These are phyloP conservation scores for Phlebiopsis gigantea DNA, from an alignment of 768 basidiomycete species.

Conservation along the genomic window DNA sequence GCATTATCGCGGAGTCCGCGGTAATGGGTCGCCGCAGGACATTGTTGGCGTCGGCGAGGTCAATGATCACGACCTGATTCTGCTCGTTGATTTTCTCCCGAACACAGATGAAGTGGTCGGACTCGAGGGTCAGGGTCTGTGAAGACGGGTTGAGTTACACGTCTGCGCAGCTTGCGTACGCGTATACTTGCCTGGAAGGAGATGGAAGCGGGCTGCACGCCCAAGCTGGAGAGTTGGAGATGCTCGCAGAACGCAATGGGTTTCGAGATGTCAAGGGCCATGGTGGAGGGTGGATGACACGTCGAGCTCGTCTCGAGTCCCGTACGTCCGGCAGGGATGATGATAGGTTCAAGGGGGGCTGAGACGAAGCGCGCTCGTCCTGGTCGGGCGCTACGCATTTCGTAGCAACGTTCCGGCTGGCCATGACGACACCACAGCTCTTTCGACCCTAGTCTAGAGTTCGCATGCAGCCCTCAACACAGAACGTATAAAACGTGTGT, in stretches of 20 bases:
- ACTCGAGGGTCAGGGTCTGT: slow-evolving; percentile 91
- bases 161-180: slow-evolving; percentile 13
- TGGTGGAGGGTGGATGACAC: slow-evolving; percentile 18
- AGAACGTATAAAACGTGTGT: no score
- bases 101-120: slow-evolving; percentile 97
- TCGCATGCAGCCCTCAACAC: no score
- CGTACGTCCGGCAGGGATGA: not conserved
- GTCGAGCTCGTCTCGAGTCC: slow-evolving; percentile 12
- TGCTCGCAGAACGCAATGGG: slow-evolving; percentile 89
- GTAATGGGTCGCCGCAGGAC: slow-evolving; percentile 92
- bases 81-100: slow-evolving; percentile 93
- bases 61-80: slow-evolving; percentile 98
- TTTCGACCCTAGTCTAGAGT: no score
- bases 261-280: slow-evolving; percentile 42
- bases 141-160: not conserved
- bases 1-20: slow-evolving; percentile 99
- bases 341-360: not conserved
- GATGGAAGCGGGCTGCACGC: slow-evolving; percentile 94
- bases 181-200: slow-evolving; percentile 81
- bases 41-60: slow-evolving; percentile 96
- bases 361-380: no score
- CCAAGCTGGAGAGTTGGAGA: slow-evolving; percentile 90
- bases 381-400: no score
- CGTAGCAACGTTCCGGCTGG: no score
- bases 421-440: no score